phyloP scores from a whole-genome alignment of 2,329 filamentous ascomycete species.

The Sarocladiaceae sp. region DNA sequence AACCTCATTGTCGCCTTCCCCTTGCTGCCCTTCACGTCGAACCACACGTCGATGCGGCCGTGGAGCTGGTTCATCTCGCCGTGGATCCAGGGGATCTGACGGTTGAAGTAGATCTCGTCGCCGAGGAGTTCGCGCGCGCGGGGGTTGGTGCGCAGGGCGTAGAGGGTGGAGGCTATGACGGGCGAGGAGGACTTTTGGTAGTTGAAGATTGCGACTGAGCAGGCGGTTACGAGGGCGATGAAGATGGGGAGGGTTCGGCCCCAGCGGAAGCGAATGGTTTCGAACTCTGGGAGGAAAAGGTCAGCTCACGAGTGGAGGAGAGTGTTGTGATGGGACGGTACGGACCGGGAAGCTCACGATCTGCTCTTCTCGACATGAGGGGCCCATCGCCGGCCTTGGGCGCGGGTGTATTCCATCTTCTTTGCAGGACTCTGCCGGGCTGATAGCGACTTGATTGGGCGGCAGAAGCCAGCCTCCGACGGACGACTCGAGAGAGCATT shows the following conservation, averaged over 20 bases:
- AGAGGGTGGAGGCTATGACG: slow-evolving; percentile 82
- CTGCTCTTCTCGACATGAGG: slow-evolving; percentile 59
- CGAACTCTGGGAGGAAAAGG: slow-evolving; percentile 28
- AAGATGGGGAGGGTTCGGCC: slow-evolving; percentile 76
- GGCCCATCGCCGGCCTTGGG: slow-evolving; percentile 58
- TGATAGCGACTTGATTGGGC: background rate
- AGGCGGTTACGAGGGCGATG: slow-evolving; percentile 62
- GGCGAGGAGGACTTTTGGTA: slow-evolving; percentile 94
- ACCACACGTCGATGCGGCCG: slow-evolving; percentile 82
- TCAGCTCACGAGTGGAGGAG: slow-evolving; percentile 10
- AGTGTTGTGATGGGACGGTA: background rate
- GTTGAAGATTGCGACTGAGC: slow-evolving; percentile 91
- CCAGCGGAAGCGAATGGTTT: slow-evolving; percentile 55
- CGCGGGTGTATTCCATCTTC: slow-evolving; percentile 48
- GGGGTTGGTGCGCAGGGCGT: slow-evolving; percentile 79
- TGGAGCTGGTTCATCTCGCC: slow-evolving; percentile 92
- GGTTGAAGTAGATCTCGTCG: slow-evolving; percentile 79
- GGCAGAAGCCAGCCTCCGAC: slow-evolving; percentile 10
- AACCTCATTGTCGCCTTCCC: slow-evolving; percentile 73
- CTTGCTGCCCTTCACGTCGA: slow-evolving; percentile 78
- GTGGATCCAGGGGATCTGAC: slow-evolving; percentile 76
- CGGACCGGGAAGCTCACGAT: slow-evolving; percentile 62
- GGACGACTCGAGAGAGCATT: slow-evolving; percentile 19
- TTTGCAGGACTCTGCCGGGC: slow-evolving; percentile 23
- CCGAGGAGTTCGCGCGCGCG: slow-evolving; percentile 74